These are phyloP conservation scores for Brassica napus DNA, from an alignment of 345 rosid genomes.

Conservation along the genomic window DNA sequence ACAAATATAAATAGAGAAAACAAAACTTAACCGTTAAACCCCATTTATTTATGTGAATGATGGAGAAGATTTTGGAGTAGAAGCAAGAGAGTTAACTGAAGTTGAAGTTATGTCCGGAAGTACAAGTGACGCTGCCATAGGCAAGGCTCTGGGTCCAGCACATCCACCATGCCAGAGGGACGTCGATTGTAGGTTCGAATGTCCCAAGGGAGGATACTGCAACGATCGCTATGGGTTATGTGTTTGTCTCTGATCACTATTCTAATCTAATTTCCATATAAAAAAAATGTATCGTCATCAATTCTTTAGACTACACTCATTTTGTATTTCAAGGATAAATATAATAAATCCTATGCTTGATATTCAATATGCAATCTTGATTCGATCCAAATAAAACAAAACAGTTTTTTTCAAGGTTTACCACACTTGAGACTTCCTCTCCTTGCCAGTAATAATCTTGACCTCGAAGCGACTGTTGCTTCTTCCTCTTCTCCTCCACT, in stretches of 20 bases:
- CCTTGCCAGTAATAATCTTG: conserved; percentile 41
- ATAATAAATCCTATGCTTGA: neutral
- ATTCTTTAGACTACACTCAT: neutral
- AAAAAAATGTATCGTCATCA: neutral
- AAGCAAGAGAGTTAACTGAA: conserved; percentile 9
- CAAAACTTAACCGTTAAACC: neutral
- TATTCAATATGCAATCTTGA: neutral
- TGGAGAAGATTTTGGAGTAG: conserved; percentile 22
- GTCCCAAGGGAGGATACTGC: conserved; percentile 8
- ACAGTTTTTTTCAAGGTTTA: conserved; percentile 4
- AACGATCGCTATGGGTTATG: neutral
- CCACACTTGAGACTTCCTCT: conserved; percentile 22
- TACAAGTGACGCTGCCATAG: neutral
- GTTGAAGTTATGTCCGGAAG: neutral
- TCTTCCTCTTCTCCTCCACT: conserved; percentile 58
- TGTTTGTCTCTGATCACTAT: neutral
- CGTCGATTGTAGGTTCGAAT: neutral
- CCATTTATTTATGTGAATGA: conserved; percentile 6
- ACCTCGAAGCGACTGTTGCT: conserved; percentile 28
- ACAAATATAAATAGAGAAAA: neutral
- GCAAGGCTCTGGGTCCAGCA: neutral
- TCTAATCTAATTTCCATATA: neutral
- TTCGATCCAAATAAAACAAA: neutral
- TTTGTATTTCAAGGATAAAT: neutral
- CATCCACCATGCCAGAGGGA: conserved; percentile 12